Percentiles rank a stretch among this genome's conserved stretches.
Conservation (phyloP, 1,284 basidiomycete genomes). For the Apiotrichum veenhuisii region DNA sequence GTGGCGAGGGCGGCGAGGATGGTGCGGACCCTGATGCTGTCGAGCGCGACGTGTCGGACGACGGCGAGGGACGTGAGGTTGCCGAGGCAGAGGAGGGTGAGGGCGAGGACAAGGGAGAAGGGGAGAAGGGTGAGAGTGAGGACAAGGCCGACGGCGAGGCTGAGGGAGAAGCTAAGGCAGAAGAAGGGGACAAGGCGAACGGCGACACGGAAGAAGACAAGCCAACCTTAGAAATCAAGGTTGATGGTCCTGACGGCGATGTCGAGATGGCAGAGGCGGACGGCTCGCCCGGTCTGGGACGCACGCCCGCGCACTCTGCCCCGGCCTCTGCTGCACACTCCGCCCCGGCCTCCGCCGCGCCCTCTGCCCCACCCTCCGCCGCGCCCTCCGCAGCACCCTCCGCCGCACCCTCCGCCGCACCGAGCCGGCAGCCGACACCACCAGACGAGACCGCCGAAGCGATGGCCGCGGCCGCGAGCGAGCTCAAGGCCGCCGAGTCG, state of each 20-base stretch:
- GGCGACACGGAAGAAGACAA: neutral
- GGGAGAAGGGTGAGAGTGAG: neutral
- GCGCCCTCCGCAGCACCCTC: neutral
- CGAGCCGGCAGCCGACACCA: slow-evolving; percentile 8
- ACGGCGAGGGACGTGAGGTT: slow-evolving; percentile 8
- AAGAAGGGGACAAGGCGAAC: neutral
- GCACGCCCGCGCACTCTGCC: neutral
- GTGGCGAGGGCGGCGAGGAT: slow-evolving; percentile 10
- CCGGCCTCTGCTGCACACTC: neutral
- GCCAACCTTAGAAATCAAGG: neutral
- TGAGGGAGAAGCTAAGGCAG: neutral
- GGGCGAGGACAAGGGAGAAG: slow-evolving; percentile 2
- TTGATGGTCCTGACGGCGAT: slow-evolving; percentile 4
- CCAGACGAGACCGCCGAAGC: neutral
- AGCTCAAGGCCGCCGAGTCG: slow-evolving; percentile 6
- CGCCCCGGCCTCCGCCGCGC: neutral
- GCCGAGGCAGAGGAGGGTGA: slow-evolving; percentile 4
- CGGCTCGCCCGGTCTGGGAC: neutral
- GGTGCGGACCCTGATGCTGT: slow-evolving; percentile 4
- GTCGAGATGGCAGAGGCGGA: slow-evolving; percentile 19
- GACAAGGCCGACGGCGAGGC: neutral
- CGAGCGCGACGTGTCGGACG: slow-evolving; percentile 3
- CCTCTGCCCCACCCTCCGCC: neutral
- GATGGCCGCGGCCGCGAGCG: neutral
- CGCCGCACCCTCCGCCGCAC: slow-evolving; percentile 11